These are phyloP conservation scores for Cajanus cajan DNA, from an alignment of 306 rosid species.

Conservation along the genomic window DNA sequence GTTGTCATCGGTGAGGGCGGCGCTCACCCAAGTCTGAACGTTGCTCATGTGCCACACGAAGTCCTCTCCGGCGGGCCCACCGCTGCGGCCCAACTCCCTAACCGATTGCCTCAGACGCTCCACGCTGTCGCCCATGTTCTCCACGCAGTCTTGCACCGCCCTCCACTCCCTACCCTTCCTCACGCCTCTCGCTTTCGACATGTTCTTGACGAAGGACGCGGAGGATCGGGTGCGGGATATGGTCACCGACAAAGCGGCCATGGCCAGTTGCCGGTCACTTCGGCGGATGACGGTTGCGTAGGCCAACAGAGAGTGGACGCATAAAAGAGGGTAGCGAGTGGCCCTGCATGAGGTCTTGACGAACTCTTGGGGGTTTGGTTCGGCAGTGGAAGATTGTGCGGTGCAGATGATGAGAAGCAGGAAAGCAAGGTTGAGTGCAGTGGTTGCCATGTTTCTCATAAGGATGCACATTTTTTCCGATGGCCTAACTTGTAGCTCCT, in stretches of 20 bases:
- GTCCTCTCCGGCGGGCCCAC: slow-evolving; percentile 54
- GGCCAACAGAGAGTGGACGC: slow-evolving; percentile 48
- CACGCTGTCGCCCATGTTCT: slow-evolving; percentile 64
- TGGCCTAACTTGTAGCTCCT: too few relatives aligned
- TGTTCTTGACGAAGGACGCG: slow-evolving; percentile 46
- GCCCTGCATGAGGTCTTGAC: slow-evolving; percentile 60
- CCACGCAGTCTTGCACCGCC: slow-evolving; percentile 75
- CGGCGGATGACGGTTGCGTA: slow-evolving; percentile 48
- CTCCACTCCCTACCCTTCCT: slow-evolving; percentile 49
- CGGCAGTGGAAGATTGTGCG: slow-evolving; percentile 10
- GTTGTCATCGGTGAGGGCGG: slow-evolving; percentile 69
- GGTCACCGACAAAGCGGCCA: slow-evolving; percentile 65
- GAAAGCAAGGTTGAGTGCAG: slow-evolving; percentile 28
- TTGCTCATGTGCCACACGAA: slow-evolving; percentile 77
- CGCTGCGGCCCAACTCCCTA: slow-evolving; percentile 51
- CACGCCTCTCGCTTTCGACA: slow-evolving; percentile 40
- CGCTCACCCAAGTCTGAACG: slow-evolving; percentile 88
- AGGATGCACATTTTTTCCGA: too few relatives aligned
- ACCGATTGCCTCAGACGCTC: slow-evolving; percentile 58
- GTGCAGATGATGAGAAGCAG: slow-evolving; percentile 29
- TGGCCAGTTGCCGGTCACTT: slow-evolving; percentile 59
- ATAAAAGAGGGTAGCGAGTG: slow-evolving; percentile 59
- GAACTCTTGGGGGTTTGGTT: slow-evolving; percentile 42
- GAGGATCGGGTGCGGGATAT: slow-evolving; percentile 48
- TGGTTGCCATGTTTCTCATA: slow-evolving; percentile 46